phyloP scores from a whole-genome alignment of 2,329 filamentous ascomycete genomes.

The Hypoxylon sp. region DNA sequence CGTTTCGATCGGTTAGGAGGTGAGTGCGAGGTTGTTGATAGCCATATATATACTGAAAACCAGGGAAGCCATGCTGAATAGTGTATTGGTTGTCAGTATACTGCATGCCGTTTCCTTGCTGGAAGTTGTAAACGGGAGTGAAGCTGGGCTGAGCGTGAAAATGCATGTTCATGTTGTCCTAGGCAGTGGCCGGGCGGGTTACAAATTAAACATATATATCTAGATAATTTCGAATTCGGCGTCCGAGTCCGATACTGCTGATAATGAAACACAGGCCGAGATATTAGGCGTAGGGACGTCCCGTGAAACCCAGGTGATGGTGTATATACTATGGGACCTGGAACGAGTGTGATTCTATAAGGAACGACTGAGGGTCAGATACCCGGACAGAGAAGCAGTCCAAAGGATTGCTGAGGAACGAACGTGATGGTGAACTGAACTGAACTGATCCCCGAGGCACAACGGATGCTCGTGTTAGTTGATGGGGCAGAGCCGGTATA shows the following conservation, averaged over 20 bases:
- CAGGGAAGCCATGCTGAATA: constrained; percentile 45
- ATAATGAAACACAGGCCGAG: constrained; percentile 27
- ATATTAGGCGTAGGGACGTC: constrained; percentile 37
- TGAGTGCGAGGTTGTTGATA: constrained; percentile 49
- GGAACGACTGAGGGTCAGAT: constrained; percentile 55
- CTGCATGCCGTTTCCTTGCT: constrained; percentile 46
- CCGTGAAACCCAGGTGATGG: constrained; percentile 17
- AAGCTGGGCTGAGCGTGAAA: constrained; percentile 49
- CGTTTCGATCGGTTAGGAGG: constrained; percentile 48
- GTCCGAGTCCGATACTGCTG: constrained; percentile 18
- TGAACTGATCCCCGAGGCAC: constrained; percentile 42
- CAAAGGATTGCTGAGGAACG: constrained; percentile 49
- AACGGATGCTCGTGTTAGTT: constrained; percentile 29
- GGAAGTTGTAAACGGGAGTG: constrained; percentile 49
- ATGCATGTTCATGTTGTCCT: constrained; percentile 52
- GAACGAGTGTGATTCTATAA: constrained; percentile 44
- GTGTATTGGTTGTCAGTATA: constrained; percentile 49
- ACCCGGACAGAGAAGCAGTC: constrained; percentile 42
- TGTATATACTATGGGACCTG: constrained; percentile 44
- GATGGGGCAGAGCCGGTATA: constrained; percentile 52
- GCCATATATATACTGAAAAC: constrained; percentile 53
- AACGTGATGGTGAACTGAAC: constrained; percentile 52
- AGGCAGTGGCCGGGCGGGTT: constrained; percentile 21
- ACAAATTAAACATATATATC: constrained; percentile 43
- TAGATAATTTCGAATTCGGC: constrained; percentile 31